These are phyloP conservation scores for Paramecium octaurelia DNA, from an alignment of 73 alveolate genomes.

Conservation along the genomic window DNA sequence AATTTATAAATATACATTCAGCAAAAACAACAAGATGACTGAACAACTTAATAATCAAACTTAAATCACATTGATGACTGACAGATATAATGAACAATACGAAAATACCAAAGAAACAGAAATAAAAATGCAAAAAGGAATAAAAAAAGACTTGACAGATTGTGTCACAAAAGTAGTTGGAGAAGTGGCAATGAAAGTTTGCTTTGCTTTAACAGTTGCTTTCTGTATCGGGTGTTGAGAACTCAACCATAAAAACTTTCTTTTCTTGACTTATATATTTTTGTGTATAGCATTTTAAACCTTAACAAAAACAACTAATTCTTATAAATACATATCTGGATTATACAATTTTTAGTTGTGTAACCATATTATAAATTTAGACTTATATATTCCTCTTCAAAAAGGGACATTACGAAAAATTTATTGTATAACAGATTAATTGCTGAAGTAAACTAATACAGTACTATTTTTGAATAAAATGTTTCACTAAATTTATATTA, in stretches of 20 bases:
- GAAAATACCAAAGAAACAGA: not conserved
- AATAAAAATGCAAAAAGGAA: not conserved
- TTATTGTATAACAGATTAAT: not conserved
- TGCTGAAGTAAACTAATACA: not conserved
- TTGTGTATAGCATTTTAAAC: not conserved
- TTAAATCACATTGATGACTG: constrained; percentile 14
- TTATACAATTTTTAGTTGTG: not conserved
- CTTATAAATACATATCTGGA: not conserved
- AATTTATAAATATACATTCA: not conserved
- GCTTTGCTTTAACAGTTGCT: constrained; percentile 32
- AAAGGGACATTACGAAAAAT: not conserved
- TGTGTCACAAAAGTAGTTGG: constrained; percentile 34
- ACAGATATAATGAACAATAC: constrained; percentile 26
- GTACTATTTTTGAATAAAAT: not conserved
- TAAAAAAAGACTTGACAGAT: constrained; percentile 14
- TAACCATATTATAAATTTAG: not conserved
- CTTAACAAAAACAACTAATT: not conserved
- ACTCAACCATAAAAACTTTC: not conserved
- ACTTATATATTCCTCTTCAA: not conserved
- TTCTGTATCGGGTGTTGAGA: constrained; percentile 46
- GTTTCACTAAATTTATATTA: not conserved
- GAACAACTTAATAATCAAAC: not conserved
- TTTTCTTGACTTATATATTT: not conserved
- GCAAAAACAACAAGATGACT: not conserved
- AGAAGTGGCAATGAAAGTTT: constrained; percentile 23